These are phyloP conservation scores for Phytophthora podocarpi DNA, from an alignment of 352 stramenopile genomes.

Conservation along the genomic window DNA sequence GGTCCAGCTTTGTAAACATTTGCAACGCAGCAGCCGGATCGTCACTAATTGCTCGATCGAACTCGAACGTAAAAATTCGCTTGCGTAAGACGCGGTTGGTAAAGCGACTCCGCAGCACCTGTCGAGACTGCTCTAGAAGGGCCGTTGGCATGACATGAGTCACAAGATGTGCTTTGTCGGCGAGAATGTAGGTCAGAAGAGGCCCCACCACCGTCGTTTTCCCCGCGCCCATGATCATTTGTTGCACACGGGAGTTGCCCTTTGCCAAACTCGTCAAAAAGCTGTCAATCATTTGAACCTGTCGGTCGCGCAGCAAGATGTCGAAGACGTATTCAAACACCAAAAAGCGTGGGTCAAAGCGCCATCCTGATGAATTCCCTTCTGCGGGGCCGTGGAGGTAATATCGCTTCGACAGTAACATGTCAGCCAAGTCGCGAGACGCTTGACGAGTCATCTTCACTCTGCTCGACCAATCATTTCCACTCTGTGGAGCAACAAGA, in stretches of 20 bases:
- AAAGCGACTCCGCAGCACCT: conserved; percentile 98
- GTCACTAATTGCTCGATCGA: conserved; percentile 95
- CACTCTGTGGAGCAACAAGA: conserved; percentile 2
- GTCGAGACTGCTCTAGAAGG: conserved; percentile 98
- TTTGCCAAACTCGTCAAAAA: conserved; percentile 92
- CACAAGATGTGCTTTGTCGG: conserved; percentile 95
- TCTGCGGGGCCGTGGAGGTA: conserved; percentile 45
- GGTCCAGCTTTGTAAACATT: conserved; percentile 88
- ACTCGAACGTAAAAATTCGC: conserved; percentile 99
- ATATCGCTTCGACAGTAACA: conserved; percentile 77
- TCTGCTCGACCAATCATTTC: conserved; percentile 32
- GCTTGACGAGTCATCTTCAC: conserved; percentile 79
- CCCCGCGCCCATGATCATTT: conserved; percentile 99
- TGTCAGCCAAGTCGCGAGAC: conserved; percentile 81
- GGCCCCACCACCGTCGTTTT: conserved; percentile 99
- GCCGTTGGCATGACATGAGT: conserved; percentile 98
- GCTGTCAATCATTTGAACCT: conserved; percentile 99
- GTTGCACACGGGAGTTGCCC: conserved; percentile 85
- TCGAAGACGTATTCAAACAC: conserved; percentile 99
- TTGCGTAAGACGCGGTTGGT: conserved; percentile 96
- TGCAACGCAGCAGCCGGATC: conserved; percentile 62
- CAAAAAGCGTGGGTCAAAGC: conserved; percentile 97
- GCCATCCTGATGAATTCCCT: conserved; percentile 48
- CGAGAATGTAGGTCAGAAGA: conserved; percentile 97
- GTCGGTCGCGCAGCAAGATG: conserved; percentile 96